Base-by-base conservation (phyloP, 352 stramenopile species). In the Phytophthora podocarpi region DNA sequence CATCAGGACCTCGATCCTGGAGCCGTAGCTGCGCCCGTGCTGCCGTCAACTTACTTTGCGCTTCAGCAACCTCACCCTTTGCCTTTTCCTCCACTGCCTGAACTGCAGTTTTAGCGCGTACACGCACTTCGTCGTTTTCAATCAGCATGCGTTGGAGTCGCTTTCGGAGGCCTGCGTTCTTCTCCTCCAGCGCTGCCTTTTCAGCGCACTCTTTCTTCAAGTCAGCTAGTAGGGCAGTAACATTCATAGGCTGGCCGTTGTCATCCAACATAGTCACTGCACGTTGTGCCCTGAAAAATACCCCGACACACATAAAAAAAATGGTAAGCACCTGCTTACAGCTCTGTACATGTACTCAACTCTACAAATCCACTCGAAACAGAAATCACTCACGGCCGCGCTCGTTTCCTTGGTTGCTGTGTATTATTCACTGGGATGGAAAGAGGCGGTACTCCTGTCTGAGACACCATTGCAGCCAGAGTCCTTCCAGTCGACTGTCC, bases 101-200 rank as follows among this genome's bases (percentile, higher is more conserved):
- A 15, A 89, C 65, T n/a, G 88, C 68, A 5, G 68, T 73, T 12
- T 57, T 75, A 1, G 85, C 74, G 4, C 76, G 72, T 7, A 90
- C 76, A n/a, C 78, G 74, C 32, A 87, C 76, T 67, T 91, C 74
- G 28, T 90, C 83, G 27, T 76, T 85, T 58, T 92, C 72, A 53
- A 93, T 94, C 5, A 94, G 59, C 81, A 92, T 91, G 8, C 82
- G 70, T 61, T 94, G 85, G 36, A 93, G 55, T 5, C 72, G 63
- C 54, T 91, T 94, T 12, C 85, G 76, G 26, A 94, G 50, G 13
- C 55, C 64, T 9, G 71, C 59, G 50, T 91, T 94, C 59, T 90
- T 91, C 27, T 87, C 77, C 37, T 89, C 80, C 1, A 94, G 57
- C 12, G 46, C 63, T 32, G 49, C 42, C 28, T 82, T 84, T 53